Base-by-base conservation (phyloP, 441 rosid genomes). In the Capsella rubella region DNA sequence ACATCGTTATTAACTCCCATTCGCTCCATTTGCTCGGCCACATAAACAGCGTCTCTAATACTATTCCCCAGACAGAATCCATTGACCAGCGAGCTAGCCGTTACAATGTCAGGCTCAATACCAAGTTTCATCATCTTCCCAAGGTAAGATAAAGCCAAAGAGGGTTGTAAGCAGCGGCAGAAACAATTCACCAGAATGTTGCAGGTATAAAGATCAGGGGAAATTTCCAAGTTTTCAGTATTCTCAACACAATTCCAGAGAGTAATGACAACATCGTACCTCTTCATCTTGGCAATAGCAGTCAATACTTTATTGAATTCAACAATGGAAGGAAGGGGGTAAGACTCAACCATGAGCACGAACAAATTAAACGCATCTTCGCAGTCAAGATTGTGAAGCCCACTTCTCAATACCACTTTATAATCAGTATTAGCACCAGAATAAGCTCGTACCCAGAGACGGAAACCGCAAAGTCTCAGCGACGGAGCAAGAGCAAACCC, bases 81-180 rank as follows among this genome's bases (percentile, higher is more conserved):
- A 40, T 67, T 56, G 42, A 74, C 66, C 47, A 81, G 45, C 4
- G 77, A 74, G 69, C 56, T 50, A 3, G 46, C 53, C 3, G 75
- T 81, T 11, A 74, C 75, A 0, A 11, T 27, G 47, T 42, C 50
- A 0, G 84, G 78, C 32, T 74, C 55, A 15, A 78, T 49, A 15
- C 84, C 80, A 35, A 71, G 80, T 59, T 71, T 81, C 64, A 78
- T 7, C 60, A 78, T 60, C 64, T 78, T 81, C 8, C 77, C 79
- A 32, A 78, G 14, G 2, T 9, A 49, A 51, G 74, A 69, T 28
- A 81, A 28, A 70, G 64, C 79, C 11, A 28, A 25, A 70, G 13
- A 64, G 2, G 77, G 69, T 14, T 4, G 27, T 12, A 16, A 15
- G 55, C 69, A 71, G 61, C 52, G 47, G 64, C 77, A 67, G 67